Base-by-base conservation (phyloP, 2,329 filamentous ascomycete species). In the Nemania sp. region DNA sequence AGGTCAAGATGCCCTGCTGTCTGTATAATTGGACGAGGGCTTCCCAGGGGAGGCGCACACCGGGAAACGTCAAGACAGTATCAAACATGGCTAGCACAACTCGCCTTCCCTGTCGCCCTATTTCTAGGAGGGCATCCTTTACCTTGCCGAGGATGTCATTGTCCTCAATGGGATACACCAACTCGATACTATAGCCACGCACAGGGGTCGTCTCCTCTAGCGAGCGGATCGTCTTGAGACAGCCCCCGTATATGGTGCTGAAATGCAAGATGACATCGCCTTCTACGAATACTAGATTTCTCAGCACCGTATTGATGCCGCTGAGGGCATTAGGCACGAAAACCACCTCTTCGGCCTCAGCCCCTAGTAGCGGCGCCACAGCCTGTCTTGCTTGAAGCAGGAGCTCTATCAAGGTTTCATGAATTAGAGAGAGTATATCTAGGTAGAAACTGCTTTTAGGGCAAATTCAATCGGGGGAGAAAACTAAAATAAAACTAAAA, bases 291-390 rank as follows among this genome's bases (percentile, higher is more conserved):
- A 78, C 77, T 11, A 94, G 77, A 72, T 90, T 92, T n/a, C 89
- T 85, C 18, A 94, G 81, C 6, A 93, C 85, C 0, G 86, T 89
- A 74, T 92, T 92, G 41, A 91, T 78, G 26, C 87, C 89, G 0
- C 88, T 92, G 0, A 90, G 92, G 22, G 91, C 90, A 76, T 94
- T 94, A 24, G 88, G 85, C 1, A 93, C 86, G 68, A 93, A 87
- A 1, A 93, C 91, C 41, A 90, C 82, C 61, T 90, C 87, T 22
- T 87, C 80, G 0, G 82, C 75, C 0, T 87, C 85, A 1, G 85
- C 87, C 69, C 91, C 86, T 55, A 94, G 82, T 45, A 90, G 74
- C n/a, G 82, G 79, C 3, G 89, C 86, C 26, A 93, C 77, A 1
- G 86, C 86, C 51, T 78, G 77, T n/a, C 92, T 89, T 20, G 89